phyloP scores from a whole-genome alignment of 768 basidiomycete species.

The Mycena belliarum region DNA sequence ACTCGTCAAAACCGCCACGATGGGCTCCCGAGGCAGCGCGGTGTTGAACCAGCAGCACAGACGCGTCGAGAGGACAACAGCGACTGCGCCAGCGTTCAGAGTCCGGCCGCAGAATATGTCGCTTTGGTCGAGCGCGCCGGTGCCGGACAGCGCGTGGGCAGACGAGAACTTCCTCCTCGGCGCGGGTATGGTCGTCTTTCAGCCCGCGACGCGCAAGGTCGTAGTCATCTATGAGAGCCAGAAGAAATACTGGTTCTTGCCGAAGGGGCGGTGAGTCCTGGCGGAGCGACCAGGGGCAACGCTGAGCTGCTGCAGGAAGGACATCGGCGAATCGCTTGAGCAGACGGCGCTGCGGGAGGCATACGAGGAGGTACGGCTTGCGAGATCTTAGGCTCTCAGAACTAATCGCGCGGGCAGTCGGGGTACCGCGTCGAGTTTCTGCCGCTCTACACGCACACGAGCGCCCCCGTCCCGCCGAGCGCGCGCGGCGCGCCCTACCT shows the following conservation, averaged over 20 bases:
- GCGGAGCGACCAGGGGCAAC: background rate
- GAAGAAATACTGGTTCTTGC: slow-evolving; percentile 55
- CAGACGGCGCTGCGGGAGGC: slow-evolving; percentile 62
- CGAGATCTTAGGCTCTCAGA: background rate
- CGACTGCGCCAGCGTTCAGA: background rate
- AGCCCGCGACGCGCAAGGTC: slow-evolving; percentile 54
- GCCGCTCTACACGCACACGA: slow-evolving; percentile 42
- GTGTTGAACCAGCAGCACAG: no score
- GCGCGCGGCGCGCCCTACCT: slow-evolving; percentile 25
- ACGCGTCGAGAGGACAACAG: background rate
- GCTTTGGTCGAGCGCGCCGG: slow-evolving; percentile 38
- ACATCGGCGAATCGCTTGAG: slow-evolving; percentile 64
- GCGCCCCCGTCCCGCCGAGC: slow-evolving; percentile 42
- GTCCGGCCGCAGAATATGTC: slow-evolving; percentile 29
- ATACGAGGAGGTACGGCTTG: slow-evolving; percentile 58
- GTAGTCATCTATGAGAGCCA: slow-evolving; percentile 49
- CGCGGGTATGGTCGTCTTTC: slow-evolving; percentile 64
- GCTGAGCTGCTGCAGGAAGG: slow-evolving; percentile 45
- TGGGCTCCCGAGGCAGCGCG: background rate
- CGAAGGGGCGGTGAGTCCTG: slow-evolving; percentile 41
- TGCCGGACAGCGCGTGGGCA: slow-evolving; percentile 48
- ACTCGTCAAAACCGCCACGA: no score
- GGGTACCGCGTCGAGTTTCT: slow-evolving; percentile 51
- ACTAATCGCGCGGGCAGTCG: slow-evolving; percentile 37
- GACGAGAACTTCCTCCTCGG: slow-evolving; percentile 57